These are phyloP conservation scores for Schizonepeta tenuifolia DNA, from an alignment of 257 asterid genomes.

Conservation along the genomic window DNA sequence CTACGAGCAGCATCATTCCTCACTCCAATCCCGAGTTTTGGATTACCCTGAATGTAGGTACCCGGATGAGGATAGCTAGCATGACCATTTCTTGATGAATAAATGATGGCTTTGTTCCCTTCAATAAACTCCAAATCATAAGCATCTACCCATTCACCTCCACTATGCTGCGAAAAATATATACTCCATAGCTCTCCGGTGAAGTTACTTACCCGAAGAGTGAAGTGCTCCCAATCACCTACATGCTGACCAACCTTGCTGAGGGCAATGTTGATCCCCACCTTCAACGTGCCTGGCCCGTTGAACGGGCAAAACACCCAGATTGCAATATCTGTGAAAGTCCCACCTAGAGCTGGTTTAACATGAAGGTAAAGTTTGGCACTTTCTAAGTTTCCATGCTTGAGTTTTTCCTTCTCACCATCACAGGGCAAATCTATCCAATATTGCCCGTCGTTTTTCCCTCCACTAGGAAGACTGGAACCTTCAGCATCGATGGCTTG, in stretches of 20 bases:
- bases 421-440: constrained; percentile 87
- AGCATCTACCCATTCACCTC: constrained; percentile 84
- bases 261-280: constrained; percentile 63
- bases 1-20: constrained; percentile 79
- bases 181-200: constrained; percentile 84
- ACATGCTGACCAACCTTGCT: constrained; percentile 84
- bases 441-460: constrained; percentile 69
- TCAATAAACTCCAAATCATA: constrained; percentile 68
- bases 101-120: constrained; percentile 74
- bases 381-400: constrained; percentile 71
- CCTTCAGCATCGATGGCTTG: constrained; percentile 65
- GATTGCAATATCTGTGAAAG: constrained; percentile 83
- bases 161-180: constrained; percentile 96
- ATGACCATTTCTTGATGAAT: constrained; percentile 82
- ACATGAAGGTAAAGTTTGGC: constrained; percentile 81
- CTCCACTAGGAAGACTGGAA: constrained; percentile 77
- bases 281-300: constrained; percentile 78
- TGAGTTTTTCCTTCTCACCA: constrained; percentile 46
- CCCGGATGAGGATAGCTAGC: constrained; percentile 95
- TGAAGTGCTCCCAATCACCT: constrained; percentile 97
- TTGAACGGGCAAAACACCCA: constrained; percentile 94
- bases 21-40: constrained; percentile 78
- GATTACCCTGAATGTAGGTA: constrained; percentile 77
- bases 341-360: constrained; percentile 89
- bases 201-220: constrained; percentile 87